Percentiles rank a stretch among this genome's conserved stretches.
Conservation (phyloP, 768 basidiomycete genomes). For the Trametes cubensis region DNA sequence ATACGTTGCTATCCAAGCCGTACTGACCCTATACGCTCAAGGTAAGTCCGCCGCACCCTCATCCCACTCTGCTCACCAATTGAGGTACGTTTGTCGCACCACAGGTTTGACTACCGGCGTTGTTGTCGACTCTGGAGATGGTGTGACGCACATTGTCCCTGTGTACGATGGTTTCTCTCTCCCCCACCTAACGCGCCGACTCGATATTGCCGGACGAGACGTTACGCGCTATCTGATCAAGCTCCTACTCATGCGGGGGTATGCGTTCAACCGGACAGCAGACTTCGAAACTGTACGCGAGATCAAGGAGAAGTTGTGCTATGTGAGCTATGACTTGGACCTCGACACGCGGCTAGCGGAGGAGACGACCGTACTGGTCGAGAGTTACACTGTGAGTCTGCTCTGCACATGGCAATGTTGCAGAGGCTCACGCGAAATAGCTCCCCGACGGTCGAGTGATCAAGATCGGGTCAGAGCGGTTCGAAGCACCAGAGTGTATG, state of each 20-base stretch:
- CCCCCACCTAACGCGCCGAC: constrained; percentile 89
- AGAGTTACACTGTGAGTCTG: constrained; percentile 84
- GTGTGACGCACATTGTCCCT: constrained; percentile 98
- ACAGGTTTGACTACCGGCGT: constrained; percentile 96
- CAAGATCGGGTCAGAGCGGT: constrained; percentile 97
- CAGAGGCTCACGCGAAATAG: constrained; percentile 41
- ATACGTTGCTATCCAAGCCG: constrained; percentile 98
- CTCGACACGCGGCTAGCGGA: constrained; percentile 91
- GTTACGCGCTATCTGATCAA: constrained; percentile 99
- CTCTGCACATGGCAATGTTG: background rate
- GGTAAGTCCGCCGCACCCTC: constrained; percentile 54
- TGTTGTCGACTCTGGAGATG: constrained; percentile 98
- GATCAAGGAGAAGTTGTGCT: constrained; percentile 99
- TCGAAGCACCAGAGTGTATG: constrained; percentile 99
- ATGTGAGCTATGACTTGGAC: constrained; percentile 96
- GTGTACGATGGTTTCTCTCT: constrained; percentile 97
- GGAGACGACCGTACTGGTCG: constrained; percentile 95
- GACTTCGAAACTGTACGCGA: constrained; percentile 99
- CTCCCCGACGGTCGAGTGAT: constrained; percentile 94
- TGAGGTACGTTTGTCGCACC: background rate
- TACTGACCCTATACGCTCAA: constrained; percentile 97
- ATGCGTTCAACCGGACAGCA: constrained; percentile 98
- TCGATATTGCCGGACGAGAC: constrained; percentile 98
- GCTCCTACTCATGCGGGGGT: constrained; percentile 99
- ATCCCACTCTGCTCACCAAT: no score